Percentiles rank a stretch among this genome's conserved stretches.
Evolutionary conservation across 257 asterid species (phyloP).

Genomic region (Solanum sejunctum): DNA sequence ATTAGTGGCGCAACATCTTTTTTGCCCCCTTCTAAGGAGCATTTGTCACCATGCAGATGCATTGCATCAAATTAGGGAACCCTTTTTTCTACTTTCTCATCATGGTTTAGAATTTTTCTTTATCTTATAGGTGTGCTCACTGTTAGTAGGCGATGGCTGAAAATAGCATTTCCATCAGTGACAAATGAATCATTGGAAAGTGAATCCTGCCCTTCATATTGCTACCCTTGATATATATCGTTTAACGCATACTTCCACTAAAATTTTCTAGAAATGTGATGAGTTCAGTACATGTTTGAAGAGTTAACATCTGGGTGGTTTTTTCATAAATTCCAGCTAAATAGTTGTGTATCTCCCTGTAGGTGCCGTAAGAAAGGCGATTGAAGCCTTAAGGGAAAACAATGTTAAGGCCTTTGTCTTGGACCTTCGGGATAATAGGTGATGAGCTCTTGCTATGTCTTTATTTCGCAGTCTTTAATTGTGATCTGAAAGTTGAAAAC

Average conservation of each 20-base stretch:
- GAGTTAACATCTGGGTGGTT: not conserved
- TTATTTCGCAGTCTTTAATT: not conserved
- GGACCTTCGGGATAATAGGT: slow-evolving; percentile 98
- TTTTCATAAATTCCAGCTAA: not conserved
- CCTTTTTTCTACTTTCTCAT: not conserved
- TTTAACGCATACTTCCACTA: not conserved
- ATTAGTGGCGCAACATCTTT: not conserved
- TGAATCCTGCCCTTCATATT: not conserved
- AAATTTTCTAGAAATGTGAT: not conserved
- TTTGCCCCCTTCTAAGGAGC: not conserved
- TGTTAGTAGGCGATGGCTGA: not conserved
- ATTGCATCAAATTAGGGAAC: not conserved
- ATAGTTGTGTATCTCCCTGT: not conserved
- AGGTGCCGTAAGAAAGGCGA: slow-evolving; percentile 93
- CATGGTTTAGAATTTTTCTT: not conserved
- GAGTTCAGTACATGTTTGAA: not conserved
- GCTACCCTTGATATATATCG: not conserved
- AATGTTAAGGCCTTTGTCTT: slow-evolving; percentile 77
- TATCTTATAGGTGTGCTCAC: not conserved
- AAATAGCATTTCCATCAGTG: not conserved
- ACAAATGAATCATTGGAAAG: not conserved
- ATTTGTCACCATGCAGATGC: not conserved
- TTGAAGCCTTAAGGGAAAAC: slow-evolving; percentile 62
- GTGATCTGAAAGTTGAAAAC: slow-evolving; percentile 14
- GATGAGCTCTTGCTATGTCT: slow-evolving; percentile 16